A percentile compares a stretch with the other conserved stretches of the same genome.
These are phyloP conservation scores for Fraxinus dipetala DNA, from an alignment of 305 asterid genomes.

Conservation along the genomic window DNA sequence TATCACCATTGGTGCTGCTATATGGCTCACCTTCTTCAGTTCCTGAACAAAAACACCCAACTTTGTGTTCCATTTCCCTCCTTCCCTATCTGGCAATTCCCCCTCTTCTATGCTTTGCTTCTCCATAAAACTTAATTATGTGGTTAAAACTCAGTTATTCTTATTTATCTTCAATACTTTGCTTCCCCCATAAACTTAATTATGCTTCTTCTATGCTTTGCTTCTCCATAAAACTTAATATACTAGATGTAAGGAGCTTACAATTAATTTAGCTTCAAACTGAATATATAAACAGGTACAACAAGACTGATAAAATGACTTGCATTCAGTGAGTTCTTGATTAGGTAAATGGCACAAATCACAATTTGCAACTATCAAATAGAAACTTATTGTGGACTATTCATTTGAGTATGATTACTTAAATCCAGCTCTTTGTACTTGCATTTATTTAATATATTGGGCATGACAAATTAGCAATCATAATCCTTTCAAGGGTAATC, in stretches of 20 bases:
- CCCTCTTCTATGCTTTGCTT: background rate
- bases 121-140: background rate
- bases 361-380: background rate
- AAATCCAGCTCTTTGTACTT: background rate
- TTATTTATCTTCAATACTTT: too few species aligned
- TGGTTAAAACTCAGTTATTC: too few species aligned
- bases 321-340: background rate
- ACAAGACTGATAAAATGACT: background rate
- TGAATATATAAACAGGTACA: background rate
- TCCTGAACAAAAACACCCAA: constrained; percentile 25
- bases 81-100: constrained; percentile 11
- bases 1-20: constrained; percentile 50
- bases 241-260: background rate
- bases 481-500: background rate
- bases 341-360: background rate
- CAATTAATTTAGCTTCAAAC: background rate
- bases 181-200: too few species aligned
- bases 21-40: constrained; percentile 24
- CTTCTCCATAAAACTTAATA: too few species aligned
- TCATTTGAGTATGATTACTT: background rate
- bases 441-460: background rate
- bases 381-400: background rate
- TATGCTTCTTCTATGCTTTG: too few species aligned
- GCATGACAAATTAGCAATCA: background rate
- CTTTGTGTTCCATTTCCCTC: constrained; percentile 19